phyloP scores from a whole-genome alignment of 2,329 filamentous ascomycete species.

The Amauroascus niger region DNA sequence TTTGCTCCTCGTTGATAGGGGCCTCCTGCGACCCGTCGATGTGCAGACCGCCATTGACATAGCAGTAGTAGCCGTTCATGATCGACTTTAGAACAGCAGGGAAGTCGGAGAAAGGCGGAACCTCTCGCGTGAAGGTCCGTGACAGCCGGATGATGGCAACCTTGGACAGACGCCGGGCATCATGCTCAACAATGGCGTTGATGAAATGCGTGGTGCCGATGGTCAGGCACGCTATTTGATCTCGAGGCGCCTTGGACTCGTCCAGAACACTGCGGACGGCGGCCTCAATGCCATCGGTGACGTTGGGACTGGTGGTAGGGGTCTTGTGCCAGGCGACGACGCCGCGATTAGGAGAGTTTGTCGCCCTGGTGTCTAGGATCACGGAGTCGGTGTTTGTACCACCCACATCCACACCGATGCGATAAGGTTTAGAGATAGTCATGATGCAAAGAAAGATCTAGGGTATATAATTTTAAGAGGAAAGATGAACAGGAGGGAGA shows the following conservation, averaged over 20 bases:
- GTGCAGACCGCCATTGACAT: conserved; percentile 43
- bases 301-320: conserved; percentile 33
- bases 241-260: conserved; percentile 25
- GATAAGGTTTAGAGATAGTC: conserved; percentile 9
- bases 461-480: neutral
- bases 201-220: conserved; percentile 47
- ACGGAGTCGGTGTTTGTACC: conserved; percentile 34
- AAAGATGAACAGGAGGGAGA: neutral
- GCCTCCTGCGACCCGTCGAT: conserved; percentile 38
- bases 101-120: conserved; percentile 44
- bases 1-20: conserved; percentile 37
- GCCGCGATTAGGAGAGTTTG: conserved; percentile 21
- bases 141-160: conserved; percentile 47
- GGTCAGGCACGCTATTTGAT: conserved; percentile 38
- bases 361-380: conserved; percentile 24
- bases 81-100: conserved; percentile 38
- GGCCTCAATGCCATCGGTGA: conserved; percentile 35
- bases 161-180: conserved; percentile 41
- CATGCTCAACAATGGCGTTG: conserved; percentile 44
- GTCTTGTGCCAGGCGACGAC: conserved; percentile 30
- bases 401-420: conserved; percentile 32
- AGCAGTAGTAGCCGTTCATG: conserved; percentile 40
- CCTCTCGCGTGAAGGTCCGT: conserved; percentile 40
- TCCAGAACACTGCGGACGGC: conserved; percentile 32
- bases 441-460: neutral